A percentile compares a stretch with the other conserved stretches of the same genome.
phyloP scores from a whole-genome alignment of 2,329 filamentous ascomycete genomes.

The Colletotrichum plurivorum region DNA sequence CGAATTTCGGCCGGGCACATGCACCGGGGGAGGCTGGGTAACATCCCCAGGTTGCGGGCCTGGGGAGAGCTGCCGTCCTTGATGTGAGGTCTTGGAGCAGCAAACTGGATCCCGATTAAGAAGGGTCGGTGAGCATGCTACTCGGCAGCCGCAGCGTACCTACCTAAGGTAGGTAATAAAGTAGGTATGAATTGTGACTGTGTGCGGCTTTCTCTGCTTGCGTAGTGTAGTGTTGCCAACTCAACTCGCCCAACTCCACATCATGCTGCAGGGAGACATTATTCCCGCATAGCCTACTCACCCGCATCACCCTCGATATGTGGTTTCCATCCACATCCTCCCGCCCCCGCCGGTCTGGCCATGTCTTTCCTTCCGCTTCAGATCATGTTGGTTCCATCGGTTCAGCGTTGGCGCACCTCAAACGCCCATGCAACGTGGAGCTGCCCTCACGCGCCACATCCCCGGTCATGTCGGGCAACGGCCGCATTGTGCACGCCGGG shows the following conservation, averaged over 20 bases:
- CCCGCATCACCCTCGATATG: slow-evolving; percentile 6
- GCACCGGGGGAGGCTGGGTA: not conserved
- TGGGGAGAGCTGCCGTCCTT: not conserved
- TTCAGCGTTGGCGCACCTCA: not conserved
- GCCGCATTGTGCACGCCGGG: not conserved
- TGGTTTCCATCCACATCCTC: not conserved
- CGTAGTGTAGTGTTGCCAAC: slow-evolving; percentile 1
- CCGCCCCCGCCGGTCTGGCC: not conserved
- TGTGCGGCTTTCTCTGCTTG: not conserved
- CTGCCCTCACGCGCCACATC: not conserved
- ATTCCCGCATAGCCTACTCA: slow-evolving; percentile 17
- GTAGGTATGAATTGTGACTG: not conserved
- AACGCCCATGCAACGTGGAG: not conserved
- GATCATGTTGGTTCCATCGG: not conserved
- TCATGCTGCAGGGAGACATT: slow-evolving; percentile 14
- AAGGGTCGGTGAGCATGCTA: not conserved
- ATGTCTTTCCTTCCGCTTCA: not conserved
- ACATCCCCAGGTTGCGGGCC: not conserved
- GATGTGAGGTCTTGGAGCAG: not conserved
- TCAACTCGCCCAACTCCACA: slow-evolving; percentile 7
- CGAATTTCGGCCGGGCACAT: not conserved
- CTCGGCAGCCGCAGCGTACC: not conserved
- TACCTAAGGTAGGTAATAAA: not conserved
- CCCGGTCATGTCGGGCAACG: slow-evolving; percentile 16
- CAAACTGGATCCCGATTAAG: not conserved